phyloP scores from a whole-genome alignment of 78 protist species.

The Speleostelium caveatum region DNA sequence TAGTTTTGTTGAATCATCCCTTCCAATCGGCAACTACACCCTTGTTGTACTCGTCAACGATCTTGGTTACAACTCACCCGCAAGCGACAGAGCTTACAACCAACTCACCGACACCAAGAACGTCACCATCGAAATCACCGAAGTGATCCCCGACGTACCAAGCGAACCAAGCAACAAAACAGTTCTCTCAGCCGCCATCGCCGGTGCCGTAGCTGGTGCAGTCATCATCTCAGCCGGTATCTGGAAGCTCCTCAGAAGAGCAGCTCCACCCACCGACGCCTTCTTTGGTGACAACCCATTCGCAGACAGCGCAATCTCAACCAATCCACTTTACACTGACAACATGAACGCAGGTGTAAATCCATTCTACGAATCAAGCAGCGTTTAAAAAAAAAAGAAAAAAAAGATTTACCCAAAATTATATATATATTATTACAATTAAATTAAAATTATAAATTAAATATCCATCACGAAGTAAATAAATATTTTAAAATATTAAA shows the following conservation, averaged over 20 bases:
- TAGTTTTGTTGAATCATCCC: background rate
- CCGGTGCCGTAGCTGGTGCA: constrained; percentile 68
- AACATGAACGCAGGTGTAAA: constrained; percentile 5
- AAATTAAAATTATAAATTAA: no score
- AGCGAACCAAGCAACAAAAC: constrained; percentile 31
- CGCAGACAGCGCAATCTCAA: constrained; percentile 35
- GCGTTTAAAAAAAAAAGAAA: no score
- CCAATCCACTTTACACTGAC: constrained; percentile 48
- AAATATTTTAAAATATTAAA: no score
- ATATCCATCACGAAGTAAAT: no score
- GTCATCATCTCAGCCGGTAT: constrained; percentile 48
- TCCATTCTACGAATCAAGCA: constrained; percentile 53
- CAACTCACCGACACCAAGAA: background rate
- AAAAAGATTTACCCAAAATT: no score
- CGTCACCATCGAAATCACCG: background rate
- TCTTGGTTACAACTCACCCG: constrained; percentile 7
- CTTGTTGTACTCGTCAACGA: constrained; percentile 11
- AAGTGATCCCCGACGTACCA: background rate
- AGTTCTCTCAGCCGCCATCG: constrained; percentile 66
- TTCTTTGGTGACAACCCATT: constrained; percentile 72
- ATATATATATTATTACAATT: no score
- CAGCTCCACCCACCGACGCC: constrained; percentile 69
- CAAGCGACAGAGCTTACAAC: background rate
- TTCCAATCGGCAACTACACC: background rate
- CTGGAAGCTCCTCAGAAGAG: constrained; percentile 22